Conservation (phyloP, 306 rosid genomes). For the Rubus idaeus region DNA sequence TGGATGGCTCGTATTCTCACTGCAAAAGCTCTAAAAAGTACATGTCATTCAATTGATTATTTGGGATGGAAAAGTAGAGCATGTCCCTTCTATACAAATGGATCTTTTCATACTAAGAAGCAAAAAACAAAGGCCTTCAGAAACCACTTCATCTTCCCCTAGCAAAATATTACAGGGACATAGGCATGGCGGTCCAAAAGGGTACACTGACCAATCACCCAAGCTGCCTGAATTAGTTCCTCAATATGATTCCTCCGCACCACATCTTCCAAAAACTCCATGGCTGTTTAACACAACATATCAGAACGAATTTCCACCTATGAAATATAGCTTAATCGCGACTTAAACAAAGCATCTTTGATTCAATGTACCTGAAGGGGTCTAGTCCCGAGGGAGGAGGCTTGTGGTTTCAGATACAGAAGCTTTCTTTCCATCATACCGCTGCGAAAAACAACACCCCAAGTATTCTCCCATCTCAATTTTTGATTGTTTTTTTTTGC, state of each 20-base stretch:
- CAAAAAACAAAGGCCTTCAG: conserved; percentile 22
- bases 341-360: conserved; percentile 25
- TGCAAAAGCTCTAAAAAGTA: conserved; percentile 31
- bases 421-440: conserved; percentile 66
- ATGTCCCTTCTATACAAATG: conserved; percentile 40
- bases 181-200: conserved; percentile 19
- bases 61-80: conserved; percentile 23
- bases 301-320: conserved; percentile 35
- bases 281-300: conserved; percentile 35
- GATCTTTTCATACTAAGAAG: conserved; percentile 6
- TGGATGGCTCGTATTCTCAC: conserved; percentile 20
- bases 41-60: conserved; percentile 34
- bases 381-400: conserved; percentile 50
- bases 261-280: conserved; percentile 33
- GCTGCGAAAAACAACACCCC: conserved; percentile 41
- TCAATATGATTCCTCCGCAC: conserved; percentile 27
- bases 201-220: conserved; percentile 23
- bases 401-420: conserved; percentile 43
- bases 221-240: conserved; percentile 34
- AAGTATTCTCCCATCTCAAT: not conserved
- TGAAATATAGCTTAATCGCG: not conserved
- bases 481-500: too few relatives aligned
- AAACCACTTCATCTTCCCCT: conserved; percentile 34
- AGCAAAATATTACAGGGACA: conserved; percentile 33
- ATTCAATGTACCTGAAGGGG: conserved; percentile 37